Percentiles rank a stretch among this genome's conserved stretches.
phyloP scores from a whole-genome alignment of 768 basidiomycete genomes.

The Collybia nuda region DNA sequence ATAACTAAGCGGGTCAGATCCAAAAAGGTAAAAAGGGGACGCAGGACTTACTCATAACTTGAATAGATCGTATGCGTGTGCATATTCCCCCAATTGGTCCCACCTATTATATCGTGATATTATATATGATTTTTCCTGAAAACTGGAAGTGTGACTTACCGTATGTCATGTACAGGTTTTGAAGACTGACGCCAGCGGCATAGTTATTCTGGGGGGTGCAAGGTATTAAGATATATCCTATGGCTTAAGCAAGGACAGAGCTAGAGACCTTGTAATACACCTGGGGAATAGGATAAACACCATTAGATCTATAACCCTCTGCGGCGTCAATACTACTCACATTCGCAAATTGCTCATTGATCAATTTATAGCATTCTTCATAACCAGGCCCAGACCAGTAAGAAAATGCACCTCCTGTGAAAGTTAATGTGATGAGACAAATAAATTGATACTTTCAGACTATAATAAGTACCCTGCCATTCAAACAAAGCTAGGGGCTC shows the following conservation, averaged over 20 bases:
- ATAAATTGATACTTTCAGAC: not conserved
- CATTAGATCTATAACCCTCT: no score
- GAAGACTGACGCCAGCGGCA: constrained; percentile 28
- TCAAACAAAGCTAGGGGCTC: constrained; percentile 35
- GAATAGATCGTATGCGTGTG: constrained; percentile 37
- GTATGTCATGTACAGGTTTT: constrained; percentile 38
- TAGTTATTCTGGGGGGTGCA: constrained; percentile 28
- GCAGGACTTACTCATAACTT: constrained; percentile 31
- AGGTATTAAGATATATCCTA: not conserved
- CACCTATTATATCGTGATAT: constrained; percentile 18
- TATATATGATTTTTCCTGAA: not conserved
- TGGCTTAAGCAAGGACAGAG: no score
- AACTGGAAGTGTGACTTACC: constrained; percentile 16
- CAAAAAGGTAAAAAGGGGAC: not conserved
- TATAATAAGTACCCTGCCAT: constrained; percentile 28
- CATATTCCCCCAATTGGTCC: constrained; percentile 38
- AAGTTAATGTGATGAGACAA: not conserved
- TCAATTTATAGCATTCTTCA: constrained; percentile 29
- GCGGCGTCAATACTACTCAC: constrained; percentile 12
- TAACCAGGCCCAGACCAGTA: constrained; percentile 38
- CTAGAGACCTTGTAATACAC: no score
- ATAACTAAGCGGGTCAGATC: constrained; percentile 16
- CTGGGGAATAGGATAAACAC: no score
- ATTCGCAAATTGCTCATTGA: constrained; percentile 38
- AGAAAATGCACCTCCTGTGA: constrained; percentile 31